Base-by-base conservation (phyloP, 495 filamentous ascomycete species). In the Cercophora sp. region DNA sequence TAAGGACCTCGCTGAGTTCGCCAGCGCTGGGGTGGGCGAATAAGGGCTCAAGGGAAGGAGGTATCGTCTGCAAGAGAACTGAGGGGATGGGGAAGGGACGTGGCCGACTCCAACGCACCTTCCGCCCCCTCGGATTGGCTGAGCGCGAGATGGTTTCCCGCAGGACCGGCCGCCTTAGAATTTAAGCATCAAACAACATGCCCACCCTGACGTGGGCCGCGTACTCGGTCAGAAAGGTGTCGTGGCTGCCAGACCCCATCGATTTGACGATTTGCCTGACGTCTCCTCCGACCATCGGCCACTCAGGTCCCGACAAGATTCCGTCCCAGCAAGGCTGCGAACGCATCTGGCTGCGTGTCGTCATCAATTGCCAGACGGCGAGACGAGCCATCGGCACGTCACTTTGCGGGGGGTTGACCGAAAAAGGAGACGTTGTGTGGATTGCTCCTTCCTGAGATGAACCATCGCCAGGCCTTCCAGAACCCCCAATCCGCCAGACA, bases 221-320 rank as follows among this genome's bases (percentile, higher is more conserved):
- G 9, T 22, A 18, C 26, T 43, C 40, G 40, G 40, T 43, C 19
- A 43, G 40, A 24, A 22, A 22, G 13, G 40, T 43, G 40, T 19
- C n/a, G n/a, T n/a, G n/a, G n/a, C n/a, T n/a, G n/a, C n/a, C n/a
- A n/a, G n/a, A n/a, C n/a, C n/a, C n/a, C n/a, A n/a, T n/a, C n/a
- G n/a, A n/a, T n/a, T n/a, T n/a, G n/a, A n/a, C n/a, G n/a, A n/a
- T n/a, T n/a, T n/a, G n/a, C n/a, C n/a, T 13, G 13, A 29, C 20
- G 15, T 15, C 22, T 13, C 22, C 29, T 15, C 23, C 45, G 45
- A 48, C 26, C 10, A 48, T 37, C 32, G 46, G 46, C 46, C 46
- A 48, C 32, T 35, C 46, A 48, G n/a, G 24, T 18, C 46, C 46
- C 46, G 46, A 48, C 46, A 48, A 32, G 29, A 18, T 36, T 32